phyloP scores from a whole-genome alignment of 768 basidiomycete genomes.

The Termitomyces sp. region DNA sequence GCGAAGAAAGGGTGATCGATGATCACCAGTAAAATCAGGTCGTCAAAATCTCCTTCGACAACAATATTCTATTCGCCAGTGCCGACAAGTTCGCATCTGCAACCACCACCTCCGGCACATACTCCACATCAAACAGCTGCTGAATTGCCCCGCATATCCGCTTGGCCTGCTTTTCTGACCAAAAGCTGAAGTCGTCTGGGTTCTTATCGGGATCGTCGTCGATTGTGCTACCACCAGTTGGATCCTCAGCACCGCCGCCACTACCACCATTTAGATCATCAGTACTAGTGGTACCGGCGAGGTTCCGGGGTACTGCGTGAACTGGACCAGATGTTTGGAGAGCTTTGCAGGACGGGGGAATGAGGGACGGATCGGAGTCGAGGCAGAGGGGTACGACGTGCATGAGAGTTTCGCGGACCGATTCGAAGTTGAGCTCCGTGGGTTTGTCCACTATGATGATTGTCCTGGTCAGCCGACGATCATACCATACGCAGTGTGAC shows the following conservation, averaged over 20 bases:
- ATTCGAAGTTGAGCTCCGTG: slow-evolving; percentile 52
- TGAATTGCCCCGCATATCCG: slow-evolving; percentile 78
- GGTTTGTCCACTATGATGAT: slow-evolving; percentile 63
- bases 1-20: neutral
- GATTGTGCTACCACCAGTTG: neutral
- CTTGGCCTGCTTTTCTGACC: slow-evolving; percentile 87
- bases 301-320: neutral
- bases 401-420: slow-evolving; percentile 64
- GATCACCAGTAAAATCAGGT: neutral
- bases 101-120: slow-evolving; percentile 84
- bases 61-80: slow-evolving; percentile 78
- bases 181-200: slow-evolving; percentile 92
- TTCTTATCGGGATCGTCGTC: slow-evolving; percentile 43
- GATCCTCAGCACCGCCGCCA: neutral
- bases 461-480: slow-evolving; percentile 2
- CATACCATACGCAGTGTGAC: neutral
- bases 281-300: neutral
- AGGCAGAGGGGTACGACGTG: slow-evolving; percentile 83
- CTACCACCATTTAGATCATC: neutral
- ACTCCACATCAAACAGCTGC: slow-evolving; percentile 84
- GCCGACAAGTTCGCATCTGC: slow-evolving; percentile 92
- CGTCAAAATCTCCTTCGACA: slow-evolving; percentile 59
- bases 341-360: slow-evolving; percentile 65
- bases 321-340: slow-evolving; percentile 18
- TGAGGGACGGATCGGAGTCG: slow-evolving; percentile 78